Base-by-base conservation (phyloP, 495 filamentous ascomycete genomes). In the Podospora didyma region DNA sequence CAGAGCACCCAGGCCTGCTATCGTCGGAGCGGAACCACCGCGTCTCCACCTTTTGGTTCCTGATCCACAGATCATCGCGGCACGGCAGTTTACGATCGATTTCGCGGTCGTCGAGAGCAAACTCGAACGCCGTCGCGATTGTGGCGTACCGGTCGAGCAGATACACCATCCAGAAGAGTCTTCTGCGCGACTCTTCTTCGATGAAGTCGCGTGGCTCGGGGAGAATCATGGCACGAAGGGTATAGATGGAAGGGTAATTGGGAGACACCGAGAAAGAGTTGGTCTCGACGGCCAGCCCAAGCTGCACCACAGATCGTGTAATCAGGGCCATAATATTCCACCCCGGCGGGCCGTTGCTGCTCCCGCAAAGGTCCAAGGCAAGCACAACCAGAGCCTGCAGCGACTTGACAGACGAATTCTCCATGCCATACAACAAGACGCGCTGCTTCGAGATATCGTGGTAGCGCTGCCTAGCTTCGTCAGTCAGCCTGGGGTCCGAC, bases 111-210 rank as follows among this genome's bases (percentile, higher is more conserved):
- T 90, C 86, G 48, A 96, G 72, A 2, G 88, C 89, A 69, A 96
- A 92, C 66, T 96, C 89, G 60, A 96, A 94, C 2, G 90, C 89
- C 0, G 91, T 96, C 0, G 89, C 86, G 46, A 95, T 82, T 1
- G 90, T 95, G 1, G 91, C 90, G 62, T 94, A 95, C 41, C 92
- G 79, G 70, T 96, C 91, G 34, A 96, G 78, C 24, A 95, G 67
- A 63, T 94, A 96, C 24, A 95, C 86, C 88, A 91, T 92, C 91
- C 91, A 96, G 74, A 96, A 95, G 1, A 96, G 73, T 7, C 91
- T 78, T 41, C 91, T 77, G 41, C 89, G 76, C 46, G 89, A 86
- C 64, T 96, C 91, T 49, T 96, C 90, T 67, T 96, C 91, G 55
- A 93, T 87, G 74, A 89, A 96, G 46, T 89, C 88, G 35, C 86